phyloP scores from a whole-genome alignment of 768 basidiomycete genomes.

The Calvatia gigantea region DNA sequence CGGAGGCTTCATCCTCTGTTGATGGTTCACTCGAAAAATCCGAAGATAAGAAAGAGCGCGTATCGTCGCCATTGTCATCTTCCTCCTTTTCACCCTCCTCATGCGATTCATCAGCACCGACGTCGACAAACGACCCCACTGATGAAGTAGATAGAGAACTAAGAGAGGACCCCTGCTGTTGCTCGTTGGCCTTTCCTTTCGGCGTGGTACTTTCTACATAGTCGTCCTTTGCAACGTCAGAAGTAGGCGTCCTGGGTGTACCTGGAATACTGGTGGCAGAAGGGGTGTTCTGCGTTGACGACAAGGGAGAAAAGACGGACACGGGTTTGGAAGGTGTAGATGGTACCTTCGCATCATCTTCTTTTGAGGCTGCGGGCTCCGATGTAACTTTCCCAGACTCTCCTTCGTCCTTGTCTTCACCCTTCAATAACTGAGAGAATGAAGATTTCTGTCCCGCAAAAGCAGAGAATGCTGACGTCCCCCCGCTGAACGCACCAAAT shows the following conservation, averaged over 20 bases:
- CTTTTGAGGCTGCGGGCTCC: not conserved
- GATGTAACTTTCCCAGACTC: constrained; percentile 19
- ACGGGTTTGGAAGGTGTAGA: constrained; percentile 4
- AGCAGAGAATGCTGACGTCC: constrained; percentile 38
- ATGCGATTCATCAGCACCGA: constrained; percentile 14
- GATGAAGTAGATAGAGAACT: constrained; percentile 19
- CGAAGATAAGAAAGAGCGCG: constrained; percentile 29
- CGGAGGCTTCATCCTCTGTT: constrained; percentile 24
- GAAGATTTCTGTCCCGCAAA: constrained; percentile 43
- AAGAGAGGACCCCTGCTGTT: constrained; percentile 9
- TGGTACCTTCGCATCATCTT: not conserved
- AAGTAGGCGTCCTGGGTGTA: constrained; percentile 2
- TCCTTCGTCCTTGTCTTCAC: constrained; percentile 24
- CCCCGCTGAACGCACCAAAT: constrained; percentile 50
- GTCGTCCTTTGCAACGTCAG: not conserved
- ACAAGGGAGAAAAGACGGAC: not conserved
- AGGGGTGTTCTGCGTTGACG: not conserved
- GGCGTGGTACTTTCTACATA: constrained; percentile 6
- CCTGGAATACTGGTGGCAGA: not conserved
- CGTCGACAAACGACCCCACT: constrained; percentile 22
- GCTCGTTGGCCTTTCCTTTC: not conserved
- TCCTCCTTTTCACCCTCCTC: constrained; percentile 21
- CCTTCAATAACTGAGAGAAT: constrained; percentile 55
- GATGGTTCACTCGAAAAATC: constrained; percentile 30
- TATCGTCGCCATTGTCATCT: constrained; percentile 27